Evolutionary conservation across 768 basidiomycete species (phyloP).

Genomic region (Austroboletus festivus): DNA sequence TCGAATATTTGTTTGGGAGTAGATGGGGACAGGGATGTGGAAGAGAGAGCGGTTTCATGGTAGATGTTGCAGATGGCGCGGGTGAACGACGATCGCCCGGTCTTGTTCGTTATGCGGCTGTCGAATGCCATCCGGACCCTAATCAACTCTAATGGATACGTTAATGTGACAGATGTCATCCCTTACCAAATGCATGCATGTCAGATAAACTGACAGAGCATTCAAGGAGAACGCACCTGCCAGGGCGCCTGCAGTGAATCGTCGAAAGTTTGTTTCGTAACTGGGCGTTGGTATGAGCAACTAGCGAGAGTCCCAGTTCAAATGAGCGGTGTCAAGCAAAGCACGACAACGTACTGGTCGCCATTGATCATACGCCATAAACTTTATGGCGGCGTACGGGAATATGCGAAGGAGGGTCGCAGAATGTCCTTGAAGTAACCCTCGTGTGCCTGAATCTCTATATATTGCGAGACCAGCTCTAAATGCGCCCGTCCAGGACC

Average conservation of each 20-base stretch:
- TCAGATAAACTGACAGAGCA: background rate
- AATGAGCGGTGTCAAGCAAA: background rate
- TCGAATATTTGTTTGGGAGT: constrained; percentile 41
- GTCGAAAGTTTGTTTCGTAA: constrained; percentile 70
- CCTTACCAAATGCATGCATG: constrained; percentile 41
- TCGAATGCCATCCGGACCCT: constrained; percentile 92
- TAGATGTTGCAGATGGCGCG: constrained; percentile 66
- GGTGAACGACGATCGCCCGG: constrained; percentile 48
- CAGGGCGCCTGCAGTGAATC: constrained; percentile 84
- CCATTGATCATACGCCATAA: constrained; percentile 91
- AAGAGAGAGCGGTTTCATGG: constrained; percentile 48
- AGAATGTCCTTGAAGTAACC: constrained; percentile 93
- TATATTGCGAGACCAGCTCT: constrained; percentile 75
- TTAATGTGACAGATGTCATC: constrained; percentile 82
- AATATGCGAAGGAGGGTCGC: constrained; percentile 92
- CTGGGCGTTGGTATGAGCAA: constrained; percentile 80
- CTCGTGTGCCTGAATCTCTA: constrained; percentile 61
- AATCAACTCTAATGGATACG: constrained; percentile 94
- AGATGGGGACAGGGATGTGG: constrained; percentile 14
- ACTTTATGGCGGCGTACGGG: constrained; percentile 96
- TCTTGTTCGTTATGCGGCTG: constrained; percentile 21
- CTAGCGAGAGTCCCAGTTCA: constrained; percentile 25
- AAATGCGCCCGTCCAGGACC: constrained; percentile 83
- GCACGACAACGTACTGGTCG: constrained; percentile 55
- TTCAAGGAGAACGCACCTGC: constrained; percentile 54